Base-by-base conservation (phyloP, 306 rosid species). In the Alnus glutinosa region DNA sequence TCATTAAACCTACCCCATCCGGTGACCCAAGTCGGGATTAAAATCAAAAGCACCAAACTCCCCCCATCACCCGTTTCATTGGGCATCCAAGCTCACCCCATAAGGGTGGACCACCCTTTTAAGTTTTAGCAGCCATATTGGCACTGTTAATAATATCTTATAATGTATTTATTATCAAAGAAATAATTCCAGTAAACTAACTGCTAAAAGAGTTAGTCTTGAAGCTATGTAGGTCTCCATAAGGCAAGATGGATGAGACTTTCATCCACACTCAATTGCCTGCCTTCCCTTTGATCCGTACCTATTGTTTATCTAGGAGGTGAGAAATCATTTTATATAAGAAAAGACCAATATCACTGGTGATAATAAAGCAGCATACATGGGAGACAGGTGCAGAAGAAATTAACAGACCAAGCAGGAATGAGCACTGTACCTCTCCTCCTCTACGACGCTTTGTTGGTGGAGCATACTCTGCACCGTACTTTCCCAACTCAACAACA, bases 401-500 rank as follows among this genome's bases (percentile, higher is more conserved):
- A 70, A 73, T 64, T 73, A 59, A 84, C 50, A 30, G 14, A 9
- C 66, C 39, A 62, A 86, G 73, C 10, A 77, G 76, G 78, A 80
- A 73, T 70, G 73, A 83, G 62, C 23, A 84, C 89, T 82, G 87
- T 88, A 95, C 98, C 85, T 90, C 97, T 79, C 98, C 98, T 50
- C 97, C 98, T 88, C 93, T 87, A n/a, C 98, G 89, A 48, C 98
- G 98, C 80, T 95, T 95, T 32, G 95, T 83, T 79, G 85, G 85
- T 2, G 87, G 81, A 73, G 81, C 78, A 69, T 70, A 79, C 47
- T 94, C 98, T 28, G 87, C 87, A 74, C 78, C 71, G 69, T 81
- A 76, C 74, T 79, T 88, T 87, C 94, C 98, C 74, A 87, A 81
- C 83, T 92, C 98, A 62, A 82, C 77, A 50, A 81, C 87, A 44